Evolutionary conservation across 345 rosid species (phyloP), one percentile per base, ranked within the genome.

Genomic region (Passiflora organensis): DNA sequence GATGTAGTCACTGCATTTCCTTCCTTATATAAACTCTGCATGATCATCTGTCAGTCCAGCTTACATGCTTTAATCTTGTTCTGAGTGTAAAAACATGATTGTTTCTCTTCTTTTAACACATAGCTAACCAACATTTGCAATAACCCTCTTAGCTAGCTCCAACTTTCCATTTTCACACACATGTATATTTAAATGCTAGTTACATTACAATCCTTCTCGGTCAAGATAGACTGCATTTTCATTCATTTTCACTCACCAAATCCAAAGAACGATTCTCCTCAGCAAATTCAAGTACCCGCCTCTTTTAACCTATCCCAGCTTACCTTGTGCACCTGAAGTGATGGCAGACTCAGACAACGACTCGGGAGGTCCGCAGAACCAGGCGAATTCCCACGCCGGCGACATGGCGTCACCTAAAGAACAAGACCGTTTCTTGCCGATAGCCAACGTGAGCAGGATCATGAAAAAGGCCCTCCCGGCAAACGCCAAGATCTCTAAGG

Each of bases 311-410:
- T 36, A 39, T 4, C 49, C 49, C 43, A 53, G 5, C 21, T 39
- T 1, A 10, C 25, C 8, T n/a, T 19, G 19, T 18, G 19, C 43
- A 11, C 2, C 15, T 4, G n/a, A 13, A 20, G 25, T 14, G 6
- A 64, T 64, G 68, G 68, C 61, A 3, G 68, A 64, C 50, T 64
- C 68, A 2, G 62, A 64, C 36, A 64, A 64, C 21, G 68, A 64
- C 13, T 64, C 68, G 14, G 68, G 62, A 13, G 68, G 68, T 18
- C 43, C 15, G 0, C 28, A 19, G 8, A 24, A 32, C 17, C 1
- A 8, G 34, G 8, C 32, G 0, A 46, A 14, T 51, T 1, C 37
- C 24, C 16, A 18, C 51, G 13, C 37, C 18, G 19, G 19, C 58
- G 58, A 53, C 32, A 0, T 34, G 16, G 23, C 17, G 24, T 56